Conservation (phyloP, 805 yeast genomes). For the Pichia cabralensis region DNA sequence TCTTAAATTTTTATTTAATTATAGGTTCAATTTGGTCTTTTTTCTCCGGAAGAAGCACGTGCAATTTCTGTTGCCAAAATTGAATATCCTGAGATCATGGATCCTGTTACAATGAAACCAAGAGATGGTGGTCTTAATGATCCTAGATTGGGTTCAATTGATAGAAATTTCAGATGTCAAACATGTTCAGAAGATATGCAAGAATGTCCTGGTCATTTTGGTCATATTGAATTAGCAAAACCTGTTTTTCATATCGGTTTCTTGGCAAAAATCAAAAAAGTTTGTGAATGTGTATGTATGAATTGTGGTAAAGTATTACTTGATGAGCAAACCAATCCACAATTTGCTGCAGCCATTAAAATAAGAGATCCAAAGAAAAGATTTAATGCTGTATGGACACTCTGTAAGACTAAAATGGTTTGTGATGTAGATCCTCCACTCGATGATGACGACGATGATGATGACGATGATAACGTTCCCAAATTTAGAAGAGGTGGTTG, state of each 20-base stretch:
- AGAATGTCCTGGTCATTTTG: constrained; percentile 99
- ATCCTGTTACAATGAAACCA: constrained; percentile 88
- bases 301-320: constrained; percentile 92
- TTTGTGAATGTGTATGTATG: constrained; percentile 95
- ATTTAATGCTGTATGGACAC: constrained; percentile 92
- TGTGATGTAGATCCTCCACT: constrained; percentile 88
- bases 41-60: constrained; percentile 95
- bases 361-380: constrained; percentile 93
- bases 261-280: constrained; percentile 86
- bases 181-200: constrained; percentile 99
- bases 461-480: constrained; percentile 32
- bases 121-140: constrained; percentile 96
- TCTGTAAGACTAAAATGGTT: constrained; percentile 85
- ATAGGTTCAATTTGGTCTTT: constrained; percentile 88
- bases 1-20: constrained; percentile 8
- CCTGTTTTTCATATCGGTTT: constrained; percentile 98
- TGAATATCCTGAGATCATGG: constrained; percentile 99
- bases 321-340: constrained; percentile 66
- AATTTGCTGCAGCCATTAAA: constrained; percentile 79
- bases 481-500: constrained; percentile 77
- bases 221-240: constrained; percentile 95
- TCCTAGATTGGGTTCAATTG: constrained; percentile 94
- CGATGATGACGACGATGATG: constrained; percentile 39
- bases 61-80: constrained; percentile 97
- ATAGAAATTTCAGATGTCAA: constrained; percentile 95